Percentiles rank a stretch among this genome's conserved stretches.
phyloP scores from a whole-genome alignment of 2,329 filamentous ascomycete genomes.

The Pseudopithomyces maydicus region DNA sequence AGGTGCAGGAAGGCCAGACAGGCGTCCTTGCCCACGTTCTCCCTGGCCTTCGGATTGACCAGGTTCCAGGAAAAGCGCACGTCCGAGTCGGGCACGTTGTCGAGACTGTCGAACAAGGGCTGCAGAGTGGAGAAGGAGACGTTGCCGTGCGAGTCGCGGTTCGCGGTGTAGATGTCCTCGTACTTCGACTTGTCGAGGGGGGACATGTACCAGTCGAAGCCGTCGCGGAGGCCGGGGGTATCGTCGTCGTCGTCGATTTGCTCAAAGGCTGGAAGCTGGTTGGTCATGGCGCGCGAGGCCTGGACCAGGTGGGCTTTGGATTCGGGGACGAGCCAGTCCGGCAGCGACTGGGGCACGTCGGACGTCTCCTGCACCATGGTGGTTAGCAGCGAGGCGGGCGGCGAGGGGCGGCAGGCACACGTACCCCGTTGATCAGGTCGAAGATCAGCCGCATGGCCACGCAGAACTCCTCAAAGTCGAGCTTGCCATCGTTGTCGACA shows the following conservation, averaged over 20 bases:
- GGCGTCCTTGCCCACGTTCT: conserved; percentile 91
- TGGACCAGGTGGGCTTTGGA: conserved; percentile 59
- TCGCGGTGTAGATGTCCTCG: conserved; percentile 95
- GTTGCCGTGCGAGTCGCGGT: conserved; percentile 84
- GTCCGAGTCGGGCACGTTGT: conserved; percentile 74
- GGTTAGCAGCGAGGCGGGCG: background rate
- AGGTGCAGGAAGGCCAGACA: conserved; percentile 95
- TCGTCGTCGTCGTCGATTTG: conserved; percentile 79
- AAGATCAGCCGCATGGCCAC: conserved; percentile 98
- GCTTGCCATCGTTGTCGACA: conserved; percentile 94
- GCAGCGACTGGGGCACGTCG: conserved; percentile 83
- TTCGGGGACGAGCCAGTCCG: conserved; percentile 97
- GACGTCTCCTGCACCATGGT: conserved; percentile 65
- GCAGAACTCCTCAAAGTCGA: conserved; percentile 99
- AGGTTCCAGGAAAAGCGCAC: conserved; percentile 95
- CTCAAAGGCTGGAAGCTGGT: conserved; percentile 82
- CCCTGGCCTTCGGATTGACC: conserved; percentile 84
- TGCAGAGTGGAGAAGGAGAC: conserved; percentile 74
- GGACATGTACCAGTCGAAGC: conserved; percentile 99
- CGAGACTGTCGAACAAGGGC: conserved; percentile 76
- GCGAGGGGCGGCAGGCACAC: conserved; percentile 2
- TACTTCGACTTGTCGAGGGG: conserved; percentile 91
- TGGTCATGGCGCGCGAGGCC: conserved; percentile 62
- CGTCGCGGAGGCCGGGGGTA: conserved; percentile 84
- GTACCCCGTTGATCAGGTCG: conserved; percentile 91